Evolutionary conservation across 306 rosid genomes (phyloP), one percentile per base, ranked within the genome.

Genomic region (Cicer judaicum): DNA sequence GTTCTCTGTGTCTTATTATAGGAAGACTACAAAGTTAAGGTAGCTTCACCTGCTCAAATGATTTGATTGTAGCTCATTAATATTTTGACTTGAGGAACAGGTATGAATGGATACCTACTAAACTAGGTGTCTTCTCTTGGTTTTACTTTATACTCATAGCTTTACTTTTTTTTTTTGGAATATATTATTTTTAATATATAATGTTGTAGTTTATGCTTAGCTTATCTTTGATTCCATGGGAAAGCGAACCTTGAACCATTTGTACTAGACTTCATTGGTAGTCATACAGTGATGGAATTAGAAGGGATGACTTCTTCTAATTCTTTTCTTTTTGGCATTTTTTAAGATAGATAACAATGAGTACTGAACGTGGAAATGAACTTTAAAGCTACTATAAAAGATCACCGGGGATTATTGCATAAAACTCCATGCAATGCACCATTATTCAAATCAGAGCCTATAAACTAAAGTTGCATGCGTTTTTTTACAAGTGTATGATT

Each of bases 1-100:
- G 7, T 73, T 68, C 43, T 73, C 8, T 60, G 40, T 73, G 77
- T 68, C 85, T 54, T 82, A 73, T 68, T 73, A 71, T 72, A 53
- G 60, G 56, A 39, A 72, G 68, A 41, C 70, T 70, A n/a, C 21
- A 10, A 64, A 65, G 64, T 80, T 10, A 82, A 69, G 63, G 81
- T 29, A 16, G 84, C 50, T 78, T 81, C 71, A 86, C 80, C 88
- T 79, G 85, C 89, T 83, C 64, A 66, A 62, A 67, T 85, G 81
- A 84, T 77, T 64, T 78, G 74, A 38, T 19, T 5, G 38, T 47
- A 50, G 82, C 46, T 77, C 66, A 75, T 48, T 19, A 71, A 63
- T 41, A 34, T 57, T 21, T 77, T 52, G 59, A 61, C 73, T 71
- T 8, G 49, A 71, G 66, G 64, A 60, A 54, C 62, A 68, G 75